A percentile compares a stretch with the other conserved stretches of the same genome.
phyloP scores from a whole-genome alignment of 768 basidiomycete genomes.

The Lactarius trivialis region DNA sequence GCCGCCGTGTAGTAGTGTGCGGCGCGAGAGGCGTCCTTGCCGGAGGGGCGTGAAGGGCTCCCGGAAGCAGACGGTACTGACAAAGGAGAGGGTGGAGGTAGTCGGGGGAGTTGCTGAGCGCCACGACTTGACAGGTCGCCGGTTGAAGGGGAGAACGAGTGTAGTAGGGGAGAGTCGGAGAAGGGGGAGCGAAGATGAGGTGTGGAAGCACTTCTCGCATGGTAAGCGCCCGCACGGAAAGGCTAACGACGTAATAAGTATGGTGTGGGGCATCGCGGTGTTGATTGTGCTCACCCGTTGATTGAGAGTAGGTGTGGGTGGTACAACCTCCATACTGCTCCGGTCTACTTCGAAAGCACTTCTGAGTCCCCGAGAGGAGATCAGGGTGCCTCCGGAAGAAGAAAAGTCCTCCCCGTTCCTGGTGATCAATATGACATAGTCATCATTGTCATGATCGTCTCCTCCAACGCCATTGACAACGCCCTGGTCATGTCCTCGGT shows the following conservation, averaged over 20 bases:
- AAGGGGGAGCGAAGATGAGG: not conserved
- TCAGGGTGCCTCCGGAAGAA: not conserved
- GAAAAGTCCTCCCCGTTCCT: slow-evolving; percentile 12
- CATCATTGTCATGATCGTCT: not conserved
- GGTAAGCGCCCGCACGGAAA: not conserved
- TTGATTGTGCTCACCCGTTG: not conserved
- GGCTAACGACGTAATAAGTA: not conserved
- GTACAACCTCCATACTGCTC: slow-evolving; percentile 16
- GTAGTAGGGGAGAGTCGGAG: not conserved
- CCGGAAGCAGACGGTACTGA: not conserved
- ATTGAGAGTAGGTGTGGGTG: slow-evolving; percentile 4
- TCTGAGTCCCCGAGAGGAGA: not conserved
- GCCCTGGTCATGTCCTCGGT: not conserved
- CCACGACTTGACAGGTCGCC: not conserved
- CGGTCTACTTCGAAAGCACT: not conserved
- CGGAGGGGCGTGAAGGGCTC: not conserved
- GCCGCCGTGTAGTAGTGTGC: not conserved
- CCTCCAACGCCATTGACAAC: not conserved
- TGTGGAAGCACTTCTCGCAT: slow-evolving; percentile 12
- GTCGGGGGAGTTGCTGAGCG: not conserved
- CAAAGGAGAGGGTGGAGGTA: not conserved
- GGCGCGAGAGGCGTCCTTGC: not conserved
- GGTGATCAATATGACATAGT: slow-evolving; percentile 13
- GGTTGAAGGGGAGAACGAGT: not conserved
- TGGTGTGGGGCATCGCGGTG: not conserved